A percentile compares a stretch with the other conserved stretches of the same genome.
Evolutionary conservation across 169 alveolate genomes (phyloP).

Genomic region (Plasmodium yoelii): DNA sequence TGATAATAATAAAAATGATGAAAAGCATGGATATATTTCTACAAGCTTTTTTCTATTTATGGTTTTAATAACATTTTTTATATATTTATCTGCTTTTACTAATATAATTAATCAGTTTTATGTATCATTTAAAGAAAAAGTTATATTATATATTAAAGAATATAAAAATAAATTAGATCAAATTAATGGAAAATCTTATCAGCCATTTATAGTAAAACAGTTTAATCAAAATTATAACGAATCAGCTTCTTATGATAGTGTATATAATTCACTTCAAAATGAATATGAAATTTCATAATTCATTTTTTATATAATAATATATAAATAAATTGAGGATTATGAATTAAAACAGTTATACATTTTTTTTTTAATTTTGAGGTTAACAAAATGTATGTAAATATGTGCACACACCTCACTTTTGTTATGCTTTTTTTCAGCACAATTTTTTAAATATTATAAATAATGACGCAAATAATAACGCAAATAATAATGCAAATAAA

Average conservation of each 20-base stretch:
- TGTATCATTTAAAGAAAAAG: constrained; percentile 55
- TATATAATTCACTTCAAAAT: constrained; percentile 18
- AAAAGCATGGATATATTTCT: constrained; percentile 12
- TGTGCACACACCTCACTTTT: not conserved
- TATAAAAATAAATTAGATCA: constrained; percentile 14
- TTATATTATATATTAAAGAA: constrained; percentile 28
- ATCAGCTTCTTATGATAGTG: constrained; percentile 10
- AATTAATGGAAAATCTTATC: constrained; percentile 25
- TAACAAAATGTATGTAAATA: not conserved
- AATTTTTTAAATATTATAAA: too few species aligned
- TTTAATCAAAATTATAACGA: not conserved
- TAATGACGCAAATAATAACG: too few species aligned
- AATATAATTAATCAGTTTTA: constrained; percentile 55
- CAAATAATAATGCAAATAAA: too few species aligned
- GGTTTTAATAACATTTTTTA: constrained; percentile 17
- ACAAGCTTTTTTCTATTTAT: constrained; percentile 43
- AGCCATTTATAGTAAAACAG: constrained; percentile 21
- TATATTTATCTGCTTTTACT: constrained; percentile 60
- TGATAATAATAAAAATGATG: not conserved
- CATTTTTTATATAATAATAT: too few species aligned
- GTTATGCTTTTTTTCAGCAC: not conserved
- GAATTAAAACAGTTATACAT: not conserved
- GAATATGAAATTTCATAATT: too few species aligned
- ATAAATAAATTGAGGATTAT: too few species aligned
- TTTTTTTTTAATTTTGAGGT: not conserved